Conservation (phyloP, 805 yeast species). For the Komagataella kurtzmanii region DNA sequence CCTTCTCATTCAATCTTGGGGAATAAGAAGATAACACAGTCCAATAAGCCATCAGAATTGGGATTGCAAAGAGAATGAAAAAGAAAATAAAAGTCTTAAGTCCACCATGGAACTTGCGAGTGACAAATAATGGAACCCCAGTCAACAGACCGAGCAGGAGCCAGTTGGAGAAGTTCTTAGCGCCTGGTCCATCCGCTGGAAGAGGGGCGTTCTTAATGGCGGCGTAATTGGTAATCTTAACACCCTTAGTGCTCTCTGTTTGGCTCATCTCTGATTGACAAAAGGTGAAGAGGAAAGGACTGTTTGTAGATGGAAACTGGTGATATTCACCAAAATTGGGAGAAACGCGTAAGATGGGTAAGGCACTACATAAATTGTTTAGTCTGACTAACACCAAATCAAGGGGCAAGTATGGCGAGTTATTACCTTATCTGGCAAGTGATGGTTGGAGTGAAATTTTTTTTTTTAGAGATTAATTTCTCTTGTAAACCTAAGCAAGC, state of each 20-base stretch:
- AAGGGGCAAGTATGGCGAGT: not conserved
- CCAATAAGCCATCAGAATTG: slow-evolving; percentile 78
- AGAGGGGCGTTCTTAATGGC: slow-evolving; percentile 76
- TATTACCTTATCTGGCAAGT: not conserved
- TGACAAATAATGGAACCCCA: slow-evolving; percentile 48
- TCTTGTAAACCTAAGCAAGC: not conserved
- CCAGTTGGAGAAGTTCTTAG: slow-evolving; percentile 58
- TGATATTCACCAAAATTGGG: not conserved
- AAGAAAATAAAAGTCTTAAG: slow-evolving; percentile 54
- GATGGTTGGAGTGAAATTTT: not conserved
- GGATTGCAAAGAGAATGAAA: slow-evolving; percentile 39
- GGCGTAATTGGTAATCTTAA: slow-evolving; percentile 24
- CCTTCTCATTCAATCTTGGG: slow-evolving; percentile 74
- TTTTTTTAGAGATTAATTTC: too few relatives aligned
- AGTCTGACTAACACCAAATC: not conserved
- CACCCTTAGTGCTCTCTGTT: not conserved
- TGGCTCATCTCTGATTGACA: not conserved
- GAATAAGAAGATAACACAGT: slow-evolving; percentile 61
- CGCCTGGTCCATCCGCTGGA: slow-evolving; percentile 87
- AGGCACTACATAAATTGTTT: not conserved
- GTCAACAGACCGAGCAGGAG: slow-evolving; percentile 33
- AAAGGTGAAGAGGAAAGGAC: not conserved
- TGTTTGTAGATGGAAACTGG: not conserved
- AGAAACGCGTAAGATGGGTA: not conserved
- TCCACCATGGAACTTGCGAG: slow-evolving; percentile 59